Percentiles rank a stretch among this genome's conserved stretches.
phyloP scores from a whole-genome alignment of 345 rosid species.

The Bruguiera gymnorhiza region DNA sequence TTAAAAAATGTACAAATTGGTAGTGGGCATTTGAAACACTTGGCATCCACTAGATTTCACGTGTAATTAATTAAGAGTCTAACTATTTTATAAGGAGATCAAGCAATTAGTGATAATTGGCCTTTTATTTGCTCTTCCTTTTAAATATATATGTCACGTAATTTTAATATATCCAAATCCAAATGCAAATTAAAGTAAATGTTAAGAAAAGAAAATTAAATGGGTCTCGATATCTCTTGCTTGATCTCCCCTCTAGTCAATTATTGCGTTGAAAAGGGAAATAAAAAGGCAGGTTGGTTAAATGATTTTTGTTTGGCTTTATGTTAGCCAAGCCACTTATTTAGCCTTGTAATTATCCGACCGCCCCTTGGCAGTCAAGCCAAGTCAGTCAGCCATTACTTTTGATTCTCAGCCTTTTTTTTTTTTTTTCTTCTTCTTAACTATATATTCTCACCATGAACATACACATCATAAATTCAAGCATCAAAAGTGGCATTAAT shows the following conservation, averaged over 20 bases:
- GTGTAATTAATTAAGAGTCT: no score
- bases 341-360: constrained; percentile 7
- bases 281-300: constrained; percentile 13
- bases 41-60: no score
- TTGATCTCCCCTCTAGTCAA: background rate
- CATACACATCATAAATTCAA: background rate
- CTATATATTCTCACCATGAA: background rate
- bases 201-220: no score
- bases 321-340: constrained; percentile 10
- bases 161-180: no score
- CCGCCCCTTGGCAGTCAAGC: background rate
- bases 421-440: background rate
- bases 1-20: no score
- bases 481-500: no score
- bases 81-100: no score
- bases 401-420: background rate
- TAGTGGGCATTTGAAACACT: no score
- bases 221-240: background rate
- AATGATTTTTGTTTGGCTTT: constrained; percentile 24
- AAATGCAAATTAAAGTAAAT: no score
- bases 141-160: no score
- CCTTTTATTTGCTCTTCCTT: no score
- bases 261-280: constrained; percentile 18
- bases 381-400: background rate
- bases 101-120: no score